A percentile compares a stretch with the other conserved stretches of the same genome.
Evolutionary conservation across 352 stramenopile species (phyloP).

Genomic region (Phytophthora citricola): DNA sequence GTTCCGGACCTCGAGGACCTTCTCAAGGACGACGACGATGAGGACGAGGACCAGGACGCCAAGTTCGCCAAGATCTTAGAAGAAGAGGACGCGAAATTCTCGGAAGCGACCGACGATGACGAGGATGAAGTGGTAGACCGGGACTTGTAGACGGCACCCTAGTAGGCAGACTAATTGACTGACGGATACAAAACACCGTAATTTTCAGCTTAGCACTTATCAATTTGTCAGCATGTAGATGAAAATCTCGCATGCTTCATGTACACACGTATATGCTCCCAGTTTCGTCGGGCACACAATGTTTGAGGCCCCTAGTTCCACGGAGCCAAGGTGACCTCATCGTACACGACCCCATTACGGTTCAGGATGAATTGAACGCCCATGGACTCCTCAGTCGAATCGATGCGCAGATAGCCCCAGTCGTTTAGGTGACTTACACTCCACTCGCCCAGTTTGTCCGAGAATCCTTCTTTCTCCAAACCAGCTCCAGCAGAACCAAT

Average conservation of each 20-base stretch:
- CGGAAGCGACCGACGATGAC: constrained; percentile 40
- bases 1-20: constrained; percentile 87
- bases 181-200: constrained; percentile 21
- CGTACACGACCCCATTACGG: constrained; percentile 81
- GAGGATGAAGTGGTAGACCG: constrained; percentile 56
- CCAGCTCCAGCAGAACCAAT: constrained; percentile 85
- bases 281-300: constrained; percentile 7
- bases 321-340: constrained; percentile 67
- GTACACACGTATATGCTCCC: background rate
- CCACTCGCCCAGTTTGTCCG: constrained; percentile 71
- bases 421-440: constrained; percentile 83
- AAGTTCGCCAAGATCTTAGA: constrained; percentile 87
- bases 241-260: background rate
- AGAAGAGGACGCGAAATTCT: constrained; percentile 63
- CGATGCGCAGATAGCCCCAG: constrained; percentile 77
- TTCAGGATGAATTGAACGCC: constrained; percentile 83
- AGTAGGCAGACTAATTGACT: constrained; percentile 33
- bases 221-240: constrained; percentile 5
- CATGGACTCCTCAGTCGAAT: constrained; percentile 71
- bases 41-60: constrained; percentile 72
- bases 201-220: constrained; percentile 39
- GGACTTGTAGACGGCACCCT: constrained; percentile 62
- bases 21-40: constrained; percentile 86
- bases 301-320: constrained; percentile 46
- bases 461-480: constrained; percentile 74